phyloP scores from a whole-genome alignment of 805 yeast species.

The Nakazawaea peltata region DNA sequence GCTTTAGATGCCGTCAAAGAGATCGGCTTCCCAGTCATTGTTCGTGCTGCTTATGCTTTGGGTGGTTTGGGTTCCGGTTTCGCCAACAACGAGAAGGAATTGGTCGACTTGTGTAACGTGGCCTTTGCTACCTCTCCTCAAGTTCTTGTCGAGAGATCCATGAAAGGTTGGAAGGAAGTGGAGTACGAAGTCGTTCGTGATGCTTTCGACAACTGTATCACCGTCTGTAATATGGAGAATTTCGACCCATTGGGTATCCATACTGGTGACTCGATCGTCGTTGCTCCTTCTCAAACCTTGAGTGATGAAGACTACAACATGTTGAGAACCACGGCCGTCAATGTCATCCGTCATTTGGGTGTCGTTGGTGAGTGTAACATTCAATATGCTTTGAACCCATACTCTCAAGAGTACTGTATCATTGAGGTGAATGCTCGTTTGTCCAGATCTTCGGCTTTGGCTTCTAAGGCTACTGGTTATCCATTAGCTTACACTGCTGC shows the following conservation, averaged over 20 bases:
- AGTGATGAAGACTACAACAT: slow-evolving; percentile 96
- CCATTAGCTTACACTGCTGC: slow-evolving; percentile 99
- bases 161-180: slow-evolving; percentile 99
- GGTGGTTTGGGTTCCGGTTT: slow-evolving; percentile 99
- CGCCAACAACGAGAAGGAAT: slow-evolving; percentile 80
- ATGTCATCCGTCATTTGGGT: slow-evolving; percentile 93
- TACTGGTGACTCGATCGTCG: slow-evolving; percentile 98
- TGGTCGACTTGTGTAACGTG: slow-evolving; percentile 75
- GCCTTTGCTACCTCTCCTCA: slow-evolving; percentile 97
- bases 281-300: slow-evolving; percentile 96
- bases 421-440: slow-evolving; percentile 97
- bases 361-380: slow-evolving; percentile 99
- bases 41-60: slow-evolving; percentile 93
- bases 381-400: slow-evolving; percentile 93
- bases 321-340: slow-evolving; percentile 96
- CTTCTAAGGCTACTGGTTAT: slow-evolving; percentile 98
- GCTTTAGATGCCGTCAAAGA: slow-evolving; percentile 78
- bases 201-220: slow-evolving; percentile 93
- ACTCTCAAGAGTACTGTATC: slow-evolving; percentile 89
- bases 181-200: slow-evolving; percentile 99
- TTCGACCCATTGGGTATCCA: slow-evolving; percentile 98
- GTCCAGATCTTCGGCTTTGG: slow-evolving; percentile 97
- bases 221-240: slow-evolving; percentile 99
- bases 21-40: slow-evolving; percentile 92
- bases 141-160: slow-evolving; percentile 87